Percentiles rank a stretch among this genome's conserved stretches.
Conservation (phyloP, 805 yeast genomes). For the Yarrowia divulgata region DNA sequence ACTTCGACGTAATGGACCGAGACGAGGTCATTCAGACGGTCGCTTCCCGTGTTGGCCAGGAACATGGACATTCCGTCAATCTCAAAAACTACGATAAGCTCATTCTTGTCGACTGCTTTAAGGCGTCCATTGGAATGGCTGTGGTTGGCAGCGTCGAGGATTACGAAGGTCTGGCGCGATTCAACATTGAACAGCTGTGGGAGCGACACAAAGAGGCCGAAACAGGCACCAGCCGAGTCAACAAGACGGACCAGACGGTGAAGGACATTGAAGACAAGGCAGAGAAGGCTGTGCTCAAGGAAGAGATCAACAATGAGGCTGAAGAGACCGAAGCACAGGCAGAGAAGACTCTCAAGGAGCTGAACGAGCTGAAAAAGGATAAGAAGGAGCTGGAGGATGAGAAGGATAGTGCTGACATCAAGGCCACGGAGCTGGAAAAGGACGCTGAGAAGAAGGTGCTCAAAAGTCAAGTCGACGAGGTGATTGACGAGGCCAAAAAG, state of each 20-base stretch:
- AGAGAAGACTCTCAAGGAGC: conserved; percentile 2
- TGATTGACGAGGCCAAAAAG: conserved; percentile 1
- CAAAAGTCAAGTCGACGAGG: not conserved
- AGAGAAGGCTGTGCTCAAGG: conserved; percentile 5
- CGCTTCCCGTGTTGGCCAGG: conserved; percentile 74
- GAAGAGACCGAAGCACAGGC: conserved; percentile 2
- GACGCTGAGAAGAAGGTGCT: conserved; percentile 13
- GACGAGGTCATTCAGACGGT: conserved; percentile 75
- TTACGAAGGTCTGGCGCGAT: conserved; percentile 67
- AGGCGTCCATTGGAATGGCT: conserved; percentile 85
- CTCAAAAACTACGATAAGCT: conserved; percentile 79
- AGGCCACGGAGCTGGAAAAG: not conserved
- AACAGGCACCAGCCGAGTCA: conserved; percentile 8
- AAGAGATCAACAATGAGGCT: conserved; percentile 1
- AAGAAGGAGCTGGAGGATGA: conserved; percentile 5
- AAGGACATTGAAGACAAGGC: conserved; percentile 4
- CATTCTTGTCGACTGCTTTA: conserved; percentile 85
- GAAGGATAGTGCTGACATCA: not conserved
- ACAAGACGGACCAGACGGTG: not conserved
- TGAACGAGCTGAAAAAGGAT: conserved; percentile 10
- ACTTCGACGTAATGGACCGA: conserved; percentile 74
- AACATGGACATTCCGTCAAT: conserved; percentile 77
- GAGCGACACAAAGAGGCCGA: conserved; percentile 8
- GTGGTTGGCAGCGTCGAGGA: conserved; percentile 62
- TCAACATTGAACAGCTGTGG: conserved; percentile 58